Conservation (phyloP, 2,329 filamentous ascomycete genomes). For the Teratosphaeria destructans region DNA sequence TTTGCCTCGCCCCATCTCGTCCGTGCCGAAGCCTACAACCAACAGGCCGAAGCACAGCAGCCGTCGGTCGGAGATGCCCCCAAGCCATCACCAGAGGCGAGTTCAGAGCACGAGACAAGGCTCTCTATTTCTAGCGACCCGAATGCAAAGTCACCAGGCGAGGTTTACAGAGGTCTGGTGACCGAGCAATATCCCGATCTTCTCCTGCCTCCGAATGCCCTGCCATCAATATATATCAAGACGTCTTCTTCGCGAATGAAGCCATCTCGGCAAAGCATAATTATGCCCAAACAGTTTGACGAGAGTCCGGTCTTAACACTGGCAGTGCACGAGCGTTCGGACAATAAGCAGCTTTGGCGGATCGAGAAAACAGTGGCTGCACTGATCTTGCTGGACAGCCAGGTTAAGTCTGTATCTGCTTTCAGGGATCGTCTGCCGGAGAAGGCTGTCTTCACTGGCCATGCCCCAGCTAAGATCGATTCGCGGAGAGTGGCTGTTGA, state of each 20-base stretch:
- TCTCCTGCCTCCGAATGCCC: conserved; percentile 74
- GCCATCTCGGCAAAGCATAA: conserved; percentile 77
- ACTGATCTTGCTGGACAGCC: conserved; percentile 69
- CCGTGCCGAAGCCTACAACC: conserved; percentile 28
- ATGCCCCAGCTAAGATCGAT: conserved; percentile 89
- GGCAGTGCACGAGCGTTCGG: conserved; percentile 68
- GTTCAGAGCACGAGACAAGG: conserved; percentile 15
- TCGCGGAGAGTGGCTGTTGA: conserved; percentile 72
- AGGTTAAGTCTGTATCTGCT: conserved; percentile 57
- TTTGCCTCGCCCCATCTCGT: conserved; percentile 43
- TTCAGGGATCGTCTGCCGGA: conserved; percentile 75
- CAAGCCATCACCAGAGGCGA: conserved; percentile 14
- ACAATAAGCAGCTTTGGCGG: conserved; percentile 75
- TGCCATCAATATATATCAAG: conserved; percentile 74
- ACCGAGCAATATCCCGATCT: conserved; percentile 82
- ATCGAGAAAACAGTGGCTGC: conserved; percentile 85
- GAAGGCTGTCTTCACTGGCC: conserved; percentile 74
- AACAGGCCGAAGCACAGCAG: conserved; percentile 15
- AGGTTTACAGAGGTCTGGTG: conserved; percentile 65
- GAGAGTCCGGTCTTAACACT: conserved; percentile 92
- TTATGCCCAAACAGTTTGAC: conserved; percentile 60
- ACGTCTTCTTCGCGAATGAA: conserved; percentile 93
- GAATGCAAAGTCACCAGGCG: conserved; percentile 22
- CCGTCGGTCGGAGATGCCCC: conserved; percentile 12
- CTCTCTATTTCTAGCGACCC: conserved; percentile 17